A percentile compares a stretch with the other conserved stretches of the same genome.
Conservation (phyloP, 2,329 filamentous ascomycete genomes). For the Ophiostoma ips region DNA sequence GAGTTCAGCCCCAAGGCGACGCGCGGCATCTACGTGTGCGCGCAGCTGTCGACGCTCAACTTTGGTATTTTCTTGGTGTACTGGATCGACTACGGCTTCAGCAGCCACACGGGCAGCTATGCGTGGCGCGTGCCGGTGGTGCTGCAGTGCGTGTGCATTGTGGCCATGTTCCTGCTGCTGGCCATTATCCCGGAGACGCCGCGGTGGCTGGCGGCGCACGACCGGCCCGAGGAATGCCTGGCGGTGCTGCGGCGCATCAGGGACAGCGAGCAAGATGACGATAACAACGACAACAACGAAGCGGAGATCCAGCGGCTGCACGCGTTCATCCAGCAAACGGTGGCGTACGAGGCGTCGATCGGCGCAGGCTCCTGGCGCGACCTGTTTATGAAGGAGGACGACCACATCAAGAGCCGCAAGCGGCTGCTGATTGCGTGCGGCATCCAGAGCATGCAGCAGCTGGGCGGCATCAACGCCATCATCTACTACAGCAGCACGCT, state of each 20-base stretch:
- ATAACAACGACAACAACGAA: no score
- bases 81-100: conserved; percentile 28
- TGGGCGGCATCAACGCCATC: conserved; percentile 16
- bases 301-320: conserved; percentile 19
- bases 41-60: conserved; percentile 20
- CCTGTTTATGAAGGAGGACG: conserved; percentile 32
- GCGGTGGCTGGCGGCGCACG: conserved; percentile 28
- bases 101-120: conserved; percentile 13
- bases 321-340: conserved; percentile 12
- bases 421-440: conserved; percentile 16
- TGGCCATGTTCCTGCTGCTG: conserved; percentile 21
- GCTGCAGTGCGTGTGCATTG: conserved; percentile 28
- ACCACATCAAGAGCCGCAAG: conserved; percentile 19
- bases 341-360: conserved; percentile 22
- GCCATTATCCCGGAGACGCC: conserved; percentile 30
- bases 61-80: conserved; percentile 21
- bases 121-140: conserved; percentile 32
- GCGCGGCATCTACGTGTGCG: conserved; percentile 7
- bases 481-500: conserved; percentile 34
- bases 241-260: conserved; percentile 18
- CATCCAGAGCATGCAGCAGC: conserved; percentile 33
- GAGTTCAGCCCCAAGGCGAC: conserved; percentile 18
- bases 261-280: conserved; percentile 15
- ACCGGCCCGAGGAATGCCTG: conserved; percentile 20
- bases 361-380: conserved; percentile 35